phyloP scores from a whole-genome alignment of 2,329 filamentous ascomycete species.

The Microsporum ferrugineum region DNA sequence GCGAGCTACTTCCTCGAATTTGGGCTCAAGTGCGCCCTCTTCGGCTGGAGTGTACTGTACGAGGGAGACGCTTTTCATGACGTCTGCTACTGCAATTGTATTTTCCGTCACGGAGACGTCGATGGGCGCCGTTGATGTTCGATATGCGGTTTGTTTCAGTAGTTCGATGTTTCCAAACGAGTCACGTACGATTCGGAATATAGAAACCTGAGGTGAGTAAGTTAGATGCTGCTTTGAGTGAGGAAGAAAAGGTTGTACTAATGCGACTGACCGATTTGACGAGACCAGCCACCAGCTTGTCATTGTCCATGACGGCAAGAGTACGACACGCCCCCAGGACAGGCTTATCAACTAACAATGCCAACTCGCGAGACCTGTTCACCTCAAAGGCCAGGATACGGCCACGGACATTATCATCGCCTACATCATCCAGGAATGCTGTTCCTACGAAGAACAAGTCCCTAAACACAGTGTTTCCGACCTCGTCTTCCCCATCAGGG shows the following conservation, averaged over 20 bases:
- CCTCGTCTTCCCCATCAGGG: constrained; percentile 44
- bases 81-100: constrained; percentile 71
- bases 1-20: constrained; percentile 61
- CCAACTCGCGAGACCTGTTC: constrained; percentile 56
- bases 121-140: constrained; percentile 72
- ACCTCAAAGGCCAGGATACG: constrained; percentile 79
- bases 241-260: neutral
- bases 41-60: constrained; percentile 56
- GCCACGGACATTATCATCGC: constrained; percentile 50
- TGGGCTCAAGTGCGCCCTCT: constrained; percentile 44
- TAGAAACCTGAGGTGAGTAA: constrained; percentile 38
- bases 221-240: neutral
- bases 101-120: constrained; percentile 64
- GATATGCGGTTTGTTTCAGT: constrained; percentile 61
- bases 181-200: constrained; percentile 41
- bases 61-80: constrained; percentile 85
- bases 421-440: constrained; percentile 54
- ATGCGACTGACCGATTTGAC: constrained; percentile 60
- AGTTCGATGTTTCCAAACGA: constrained; percentile 40
- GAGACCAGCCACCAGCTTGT: constrained; percentile 73
- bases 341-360: constrained; percentile 55
- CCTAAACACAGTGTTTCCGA: constrained; percentile 39
- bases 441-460: constrained; percentile 91
- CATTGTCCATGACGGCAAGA: constrained; percentile 55
- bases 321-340: constrained; percentile 73